Conservation (phyloP, 106 monocot species). For the Narthecium ossifragum region DNA sequence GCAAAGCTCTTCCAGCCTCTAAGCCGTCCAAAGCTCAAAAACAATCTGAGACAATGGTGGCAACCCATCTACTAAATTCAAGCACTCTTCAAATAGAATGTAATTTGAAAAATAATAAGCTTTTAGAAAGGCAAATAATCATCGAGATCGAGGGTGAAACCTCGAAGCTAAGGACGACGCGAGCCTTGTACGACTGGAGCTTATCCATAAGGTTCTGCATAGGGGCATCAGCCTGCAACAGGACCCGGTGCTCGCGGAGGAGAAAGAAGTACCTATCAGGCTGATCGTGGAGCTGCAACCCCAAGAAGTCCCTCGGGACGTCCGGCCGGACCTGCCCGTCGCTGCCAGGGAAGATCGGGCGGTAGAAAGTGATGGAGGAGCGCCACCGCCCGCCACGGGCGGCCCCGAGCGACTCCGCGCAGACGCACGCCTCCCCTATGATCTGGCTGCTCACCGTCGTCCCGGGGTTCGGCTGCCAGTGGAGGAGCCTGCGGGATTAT, state of each 20-base stretch:
- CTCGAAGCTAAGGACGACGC: slow-evolving; percentile 80
- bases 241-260: slow-evolving; percentile 41
- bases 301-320: slow-evolving; percentile 56
- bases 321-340: slow-evolving; percentile 15
- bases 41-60: no score
- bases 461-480: slow-evolving; percentile 93
- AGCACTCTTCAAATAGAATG: no score
- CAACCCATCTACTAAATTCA: no score
- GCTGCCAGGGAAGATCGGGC: slow-evolving; percentile 50
- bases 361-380: slow-evolving; percentile 73
- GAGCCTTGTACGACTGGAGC: slow-evolving; percentile 91
- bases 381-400: slow-evolving; percentile 71
- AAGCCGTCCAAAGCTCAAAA: no score
- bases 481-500: slow-evolving; percentile 80
- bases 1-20: no score
- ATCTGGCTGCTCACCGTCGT: slow-evolving; percentile 78
- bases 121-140: no score
- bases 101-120: no score
- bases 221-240: slow-evolving; percentile 59
- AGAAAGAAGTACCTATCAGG: slow-evolving; percentile 69
- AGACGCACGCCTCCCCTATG: slow-evolving; percentile 64
- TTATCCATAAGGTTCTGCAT: slow-evolving; percentile 85
- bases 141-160: slow-evolving; percentile 18
- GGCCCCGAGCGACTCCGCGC: slow-evolving; percentile 50
- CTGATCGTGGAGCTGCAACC: slow-evolving; percentile 67